phyloP scores from a whole-genome alignment of 768 basidiomycete genomes.

The Boletus vermiculosoides region DNA sequence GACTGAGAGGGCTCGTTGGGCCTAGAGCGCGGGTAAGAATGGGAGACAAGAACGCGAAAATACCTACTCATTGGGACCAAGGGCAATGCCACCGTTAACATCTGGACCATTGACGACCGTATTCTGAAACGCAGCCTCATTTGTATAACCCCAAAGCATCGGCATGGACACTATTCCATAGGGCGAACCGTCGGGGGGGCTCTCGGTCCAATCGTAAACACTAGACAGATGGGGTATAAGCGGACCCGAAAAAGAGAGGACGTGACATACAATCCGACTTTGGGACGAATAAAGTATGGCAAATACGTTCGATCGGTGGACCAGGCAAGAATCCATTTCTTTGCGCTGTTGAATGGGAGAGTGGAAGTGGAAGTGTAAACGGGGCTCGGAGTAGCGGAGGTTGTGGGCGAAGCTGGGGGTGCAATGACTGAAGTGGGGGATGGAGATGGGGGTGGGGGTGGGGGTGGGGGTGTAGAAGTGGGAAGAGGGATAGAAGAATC shows the following conservation, averaged over 20 bases:
- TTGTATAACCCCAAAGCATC: conserved; percentile 67
- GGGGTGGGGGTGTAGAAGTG: background rate
- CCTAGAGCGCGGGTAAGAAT: conserved; percentile 38
- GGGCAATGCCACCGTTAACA: conserved; percentile 37
- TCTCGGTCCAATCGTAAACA: conserved; percentile 66
- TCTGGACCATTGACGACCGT: conserved; percentile 32
- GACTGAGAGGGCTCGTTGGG: conserved; percentile 66
- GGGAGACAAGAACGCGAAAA: background rate
- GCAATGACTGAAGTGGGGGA: background rate
- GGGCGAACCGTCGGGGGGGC: conserved; percentile 28
- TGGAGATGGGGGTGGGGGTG: background rate
- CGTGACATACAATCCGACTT: conserved; percentile 42
- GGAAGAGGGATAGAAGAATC: conserved; percentile 9
- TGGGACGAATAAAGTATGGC: conserved; percentile 46
- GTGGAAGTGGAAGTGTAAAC: conserved; percentile 6
- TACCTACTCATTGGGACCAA: conserved; percentile 76
- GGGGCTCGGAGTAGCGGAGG: background rate
- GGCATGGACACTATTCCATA: conserved; percentile 49
- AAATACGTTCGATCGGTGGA: conserved; percentile 31
- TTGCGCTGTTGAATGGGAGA: conserved; percentile 1
- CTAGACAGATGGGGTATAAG: conserved; percentile 21
- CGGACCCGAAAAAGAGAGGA: background rate
- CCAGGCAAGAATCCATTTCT: conserved; percentile 52
- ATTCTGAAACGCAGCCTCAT: conserved; percentile 43
- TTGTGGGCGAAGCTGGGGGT: background rate